A percentile compares a stretch with the other conserved stretches of the same genome.
These are phyloP conservation scores for Malassezia pachydermatis DNA, from an alignment of 1,284 basidiomycete genomes.

Conservation along the genomic window DNA sequence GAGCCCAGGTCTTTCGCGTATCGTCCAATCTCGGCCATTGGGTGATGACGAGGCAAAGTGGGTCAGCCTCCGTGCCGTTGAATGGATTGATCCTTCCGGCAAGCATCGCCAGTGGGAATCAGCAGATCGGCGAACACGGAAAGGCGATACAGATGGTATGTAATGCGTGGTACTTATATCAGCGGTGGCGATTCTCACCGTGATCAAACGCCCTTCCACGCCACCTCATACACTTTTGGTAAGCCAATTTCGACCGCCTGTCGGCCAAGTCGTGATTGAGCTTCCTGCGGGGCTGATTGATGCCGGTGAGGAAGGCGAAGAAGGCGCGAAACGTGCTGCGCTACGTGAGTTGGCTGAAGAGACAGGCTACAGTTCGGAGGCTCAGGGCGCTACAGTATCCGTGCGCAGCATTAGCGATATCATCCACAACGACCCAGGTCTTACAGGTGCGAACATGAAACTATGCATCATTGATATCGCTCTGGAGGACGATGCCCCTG, in stretches of 20 bases:
- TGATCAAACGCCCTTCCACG: constrained; percentile 32
- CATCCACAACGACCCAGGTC: constrained; percentile 42
- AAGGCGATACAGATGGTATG: constrained; percentile 40
- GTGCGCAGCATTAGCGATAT: constrained; percentile 28
- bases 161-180: not conserved
- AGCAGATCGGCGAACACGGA: constrained; percentile 39
- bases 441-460: constrained; percentile 41
- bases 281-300: constrained; percentile 46
- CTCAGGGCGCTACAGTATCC: constrained; percentile 25
- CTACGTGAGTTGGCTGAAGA: constrained; percentile 42
- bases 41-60: constrained; percentile 39
- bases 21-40: constrained; percentile 16
- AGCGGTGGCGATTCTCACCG: constrained; percentile 37
- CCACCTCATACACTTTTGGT: constrained; percentile 38
- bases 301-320: constrained; percentile 35
- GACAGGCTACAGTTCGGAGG: constrained; percentile 40
- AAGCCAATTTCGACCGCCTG: constrained; percentile 37
- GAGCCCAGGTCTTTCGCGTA: not conserved
- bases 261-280: constrained; percentile 38
- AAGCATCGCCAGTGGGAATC: constrained; percentile 44
- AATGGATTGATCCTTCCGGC: constrained; percentile 43
- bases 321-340: constrained; percentile 36
- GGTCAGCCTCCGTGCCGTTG: constrained; percentile 38
- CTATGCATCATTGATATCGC: constrained; percentile 37
- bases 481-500: constrained; percentile 31